Base-by-base conservation (phyloP, 176 grass and related monocot species). In the Microstegium vimineum region DNA sequence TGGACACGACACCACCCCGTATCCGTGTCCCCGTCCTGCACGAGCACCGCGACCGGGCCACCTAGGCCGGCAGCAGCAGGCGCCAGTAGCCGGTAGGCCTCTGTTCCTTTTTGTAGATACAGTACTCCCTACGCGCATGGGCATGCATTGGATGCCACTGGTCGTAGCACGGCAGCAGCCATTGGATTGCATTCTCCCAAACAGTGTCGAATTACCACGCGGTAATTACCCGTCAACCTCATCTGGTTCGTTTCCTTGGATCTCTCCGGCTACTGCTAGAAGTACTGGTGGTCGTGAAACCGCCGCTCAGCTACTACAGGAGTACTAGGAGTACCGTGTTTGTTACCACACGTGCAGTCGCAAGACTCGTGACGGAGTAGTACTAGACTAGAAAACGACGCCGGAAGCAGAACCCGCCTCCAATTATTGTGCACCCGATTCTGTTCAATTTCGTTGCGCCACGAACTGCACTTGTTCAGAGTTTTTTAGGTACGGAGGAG, bases 91-190 rank as follows among this genome's bases (percentile, higher is more conserved):
- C n/a, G n/a, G n/a, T n/a, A 18, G 66, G 75, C 16, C 56, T 63
- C 54, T 64, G 75, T 47, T 47, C 51, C 18, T 63, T 23, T 80
- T 35, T 75, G n/a, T n/a, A n/a, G n/a, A n/a, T n/a, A n/a, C 66
- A 38, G 66, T 23, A 81, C 70, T 2, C 8, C 1, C 41, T 43
- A 15, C 14, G 14, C n/a, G n/a, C n/a, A n/a, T 46, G 43, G 27
- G 15, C 45, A 26, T 18, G 85, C 86, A 30, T 89, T 76, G 77
- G 74, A 88, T 83, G 74, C 74, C 83, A 56, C 51, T 47, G 59
- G 20, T 32, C 42, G n/a, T 60, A 69, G 26, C 0, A 14, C 17
- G 47, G 37, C 20, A 56, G 25, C 37, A 28, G n/a, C n/a, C n/a
- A 6, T 52, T 52, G 49, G 27, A 22, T 25, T 47, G 41, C 38